A percentile compares a stretch with the other conserved stretches of the same genome.
Evolutionary conservation across 2,329 filamentous ascomycete genomes (phyloP).

Genomic region (Pleomassaria siparia): DNA sequence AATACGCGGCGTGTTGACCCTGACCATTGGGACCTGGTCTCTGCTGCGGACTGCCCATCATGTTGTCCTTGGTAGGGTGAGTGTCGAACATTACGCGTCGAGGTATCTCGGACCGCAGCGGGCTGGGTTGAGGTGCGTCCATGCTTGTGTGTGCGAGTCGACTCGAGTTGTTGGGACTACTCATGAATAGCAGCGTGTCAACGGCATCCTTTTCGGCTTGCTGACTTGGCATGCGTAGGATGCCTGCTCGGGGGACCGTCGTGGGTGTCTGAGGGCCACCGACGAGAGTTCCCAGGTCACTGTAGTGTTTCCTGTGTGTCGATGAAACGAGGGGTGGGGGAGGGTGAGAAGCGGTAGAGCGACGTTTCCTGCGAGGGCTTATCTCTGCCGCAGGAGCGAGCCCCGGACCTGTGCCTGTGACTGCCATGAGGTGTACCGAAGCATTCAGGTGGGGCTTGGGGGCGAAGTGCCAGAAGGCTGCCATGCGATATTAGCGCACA

Average conservation of each 20-base stretch:
- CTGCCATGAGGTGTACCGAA: conserved; percentile 30
- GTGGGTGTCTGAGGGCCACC: conserved; percentile 28
- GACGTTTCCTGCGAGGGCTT: conserved; percentile 35
- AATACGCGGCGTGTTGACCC: conserved; percentile 29
- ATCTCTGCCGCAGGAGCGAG: conserved; percentile 40
- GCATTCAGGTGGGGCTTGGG: conserved; percentile 30
- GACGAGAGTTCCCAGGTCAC: conserved; percentile 24
- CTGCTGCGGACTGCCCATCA: conserved; percentile 21
- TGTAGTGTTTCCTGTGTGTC: conserved; percentile 35
- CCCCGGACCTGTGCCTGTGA: conserved; percentile 25
- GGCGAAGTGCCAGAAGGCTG: conserved; percentile 33
- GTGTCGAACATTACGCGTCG: conserved; percentile 41
- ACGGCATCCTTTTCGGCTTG: conserved; percentile 78
- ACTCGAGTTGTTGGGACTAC: conserved; percentile 70
- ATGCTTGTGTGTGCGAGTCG: conserved; percentile 29
- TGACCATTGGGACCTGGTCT: conserved; percentile 27
- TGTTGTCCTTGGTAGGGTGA: conserved; percentile 28
- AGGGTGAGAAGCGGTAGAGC: conserved; percentile 35
- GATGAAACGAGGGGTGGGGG: conserved; percentile 35
- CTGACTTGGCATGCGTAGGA: conserved; percentile 69
- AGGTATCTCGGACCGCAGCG: conserved; percentile 30
- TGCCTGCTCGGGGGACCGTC: conserved; percentile 47
- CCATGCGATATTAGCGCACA: conserved; percentile 3
- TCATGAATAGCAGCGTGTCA: conserved; percentile 79
- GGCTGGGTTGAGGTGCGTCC: conserved; percentile 26